phyloP scores from a whole-genome alignment of 352 stramenopile genomes.

The Pythium insidiosum region DNA sequence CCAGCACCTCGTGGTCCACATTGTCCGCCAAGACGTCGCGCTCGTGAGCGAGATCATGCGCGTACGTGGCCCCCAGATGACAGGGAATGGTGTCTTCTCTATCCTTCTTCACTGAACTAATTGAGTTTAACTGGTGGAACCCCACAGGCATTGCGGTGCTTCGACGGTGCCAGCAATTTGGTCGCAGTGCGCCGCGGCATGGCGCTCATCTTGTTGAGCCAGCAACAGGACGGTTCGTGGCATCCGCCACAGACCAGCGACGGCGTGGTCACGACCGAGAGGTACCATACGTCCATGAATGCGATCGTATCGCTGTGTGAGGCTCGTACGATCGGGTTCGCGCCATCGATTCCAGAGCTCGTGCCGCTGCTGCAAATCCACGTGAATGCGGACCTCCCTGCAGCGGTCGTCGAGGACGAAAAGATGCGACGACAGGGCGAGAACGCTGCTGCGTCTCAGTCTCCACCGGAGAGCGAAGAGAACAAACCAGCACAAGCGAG shows the following conservation, averaged over 20 bases:
- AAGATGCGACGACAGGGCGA: constrained; percentile 5
- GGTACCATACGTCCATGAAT: constrained; percentile 47
- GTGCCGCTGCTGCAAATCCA: constrained; percentile 44
- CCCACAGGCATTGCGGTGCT: constrained; percentile 60
- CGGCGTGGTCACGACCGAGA: constrained; percentile 14
- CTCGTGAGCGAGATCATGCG: constrained; percentile 61
- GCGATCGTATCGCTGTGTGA: constrained; percentile 43
- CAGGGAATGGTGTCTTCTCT: no score
- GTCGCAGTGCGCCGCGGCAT: constrained; percentile 59
- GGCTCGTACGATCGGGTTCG: constrained; percentile 35
- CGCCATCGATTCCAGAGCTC: constrained; percentile 48
- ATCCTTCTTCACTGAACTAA: not conserved
- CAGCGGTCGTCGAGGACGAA: constrained; percentile 12
- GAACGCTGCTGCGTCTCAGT: not conserved
- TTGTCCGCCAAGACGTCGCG: constrained; percentile 69
- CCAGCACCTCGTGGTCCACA: constrained; percentile 70
- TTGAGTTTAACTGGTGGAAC: not conserved
- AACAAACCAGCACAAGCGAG: not conserved
- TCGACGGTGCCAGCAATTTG: constrained; percentile 61
- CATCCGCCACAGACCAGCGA: constrained; percentile 2
- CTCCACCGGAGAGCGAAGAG: not conserved
- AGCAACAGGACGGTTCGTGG: constrained; percentile 60
- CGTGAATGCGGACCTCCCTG: constrained; percentile 43
- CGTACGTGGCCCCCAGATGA: constrained; percentile 35
- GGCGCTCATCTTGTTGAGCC: constrained; percentile 51